A percentile compares a stretch with the other conserved stretches of the same genome.
These are phyloP conservation scores for Nigrospora oryzae DNA, from an alignment of 2,329 filamentous ascomycete species.

Conservation along the genomic window DNA sequence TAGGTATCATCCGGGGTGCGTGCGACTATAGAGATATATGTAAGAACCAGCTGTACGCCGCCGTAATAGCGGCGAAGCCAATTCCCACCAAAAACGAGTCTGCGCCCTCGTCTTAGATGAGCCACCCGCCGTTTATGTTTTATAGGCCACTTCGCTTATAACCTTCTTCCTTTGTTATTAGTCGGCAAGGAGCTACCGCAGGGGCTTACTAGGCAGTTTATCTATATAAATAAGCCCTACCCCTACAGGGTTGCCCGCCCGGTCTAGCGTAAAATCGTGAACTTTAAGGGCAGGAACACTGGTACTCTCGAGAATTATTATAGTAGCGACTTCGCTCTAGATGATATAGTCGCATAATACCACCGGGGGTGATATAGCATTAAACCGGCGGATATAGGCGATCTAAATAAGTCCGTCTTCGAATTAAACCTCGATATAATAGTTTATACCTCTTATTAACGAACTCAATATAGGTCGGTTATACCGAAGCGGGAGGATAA, in stretches of 20 bases:
- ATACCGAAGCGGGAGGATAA: constrained; percentile 25
- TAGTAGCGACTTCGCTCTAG: constrained; percentile 29
- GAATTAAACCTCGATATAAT: constrained; percentile 31
- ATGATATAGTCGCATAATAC: constrained; percentile 24
- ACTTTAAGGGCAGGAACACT: constrained; percentile 26
- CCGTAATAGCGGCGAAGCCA: constrained; percentile 15
- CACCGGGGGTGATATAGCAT: constrained; percentile 28
- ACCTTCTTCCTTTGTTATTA: constrained; percentile 23
- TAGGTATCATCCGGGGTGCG: too few relatives aligned
- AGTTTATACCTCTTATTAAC: constrained; percentile 36
- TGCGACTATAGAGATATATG: too few relatives aligned
- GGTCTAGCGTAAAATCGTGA: constrained; percentile 24
- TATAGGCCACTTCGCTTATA: constrained; percentile 24
- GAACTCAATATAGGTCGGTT: constrained; percentile 21
- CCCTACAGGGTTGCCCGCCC: constrained; percentile 22
- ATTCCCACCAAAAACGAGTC: constrained; percentile 5
- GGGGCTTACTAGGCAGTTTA: constrained; percentile 27
- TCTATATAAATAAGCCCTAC: constrained; percentile 33
- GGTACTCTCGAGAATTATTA: constrained; percentile 27
- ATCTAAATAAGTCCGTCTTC: constrained; percentile 33
- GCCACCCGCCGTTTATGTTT: too few relatives aligned
- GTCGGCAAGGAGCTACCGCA: constrained; percentile 25
- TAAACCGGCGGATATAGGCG: constrained; percentile 29
- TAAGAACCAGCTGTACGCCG: too few relatives aligned
- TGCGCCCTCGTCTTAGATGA: too few relatives aligned